These are phyloP conservation scores for Backusella sp. DNA, from an alignment of 192 early-diverging fungal genomes.

Conservation along the genomic window DNA sequence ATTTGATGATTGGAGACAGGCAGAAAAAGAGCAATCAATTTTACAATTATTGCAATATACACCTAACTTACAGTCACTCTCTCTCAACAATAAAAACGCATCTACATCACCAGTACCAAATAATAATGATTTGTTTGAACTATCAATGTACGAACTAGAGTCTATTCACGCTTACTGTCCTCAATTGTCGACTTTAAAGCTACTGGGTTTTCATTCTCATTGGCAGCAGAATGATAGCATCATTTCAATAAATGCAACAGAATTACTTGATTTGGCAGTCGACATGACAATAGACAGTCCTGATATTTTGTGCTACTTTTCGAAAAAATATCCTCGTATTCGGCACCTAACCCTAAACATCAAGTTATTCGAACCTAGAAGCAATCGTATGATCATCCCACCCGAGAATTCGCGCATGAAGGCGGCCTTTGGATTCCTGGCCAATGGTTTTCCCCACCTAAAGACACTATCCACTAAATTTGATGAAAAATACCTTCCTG, in stretches of 20 bases:
- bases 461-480: neutral
- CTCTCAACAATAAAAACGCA: neutral
- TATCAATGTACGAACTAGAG: conserved; percentile 1
- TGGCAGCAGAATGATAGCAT: neutral
- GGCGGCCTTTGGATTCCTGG: neutral
- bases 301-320: neutral
- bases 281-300: neutral
- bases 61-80: neutral
- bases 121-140: too few relatives aligned
- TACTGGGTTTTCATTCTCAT: neutral
- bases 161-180: conserved; percentile 9
- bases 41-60: neutral
- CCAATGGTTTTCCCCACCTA: neutral
- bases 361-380: neutral
- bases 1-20: neutral
- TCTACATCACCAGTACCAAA: neutral
- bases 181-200: neutral
- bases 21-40: neutral
- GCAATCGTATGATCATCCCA: neutral
- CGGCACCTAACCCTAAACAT: neutral
- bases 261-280: neutral
- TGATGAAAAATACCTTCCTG: conserved; percentile 15
- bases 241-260: neutral
- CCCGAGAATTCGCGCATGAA: conserved; percentile 11
- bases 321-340: conserved; percentile 2